A percentile compares a stretch with the other conserved stretches of the same genome.
Evolutionary conservation across 352 stramenopile genomes (phyloP).

Genomic region (Globisporangium perplexum): DNA sequence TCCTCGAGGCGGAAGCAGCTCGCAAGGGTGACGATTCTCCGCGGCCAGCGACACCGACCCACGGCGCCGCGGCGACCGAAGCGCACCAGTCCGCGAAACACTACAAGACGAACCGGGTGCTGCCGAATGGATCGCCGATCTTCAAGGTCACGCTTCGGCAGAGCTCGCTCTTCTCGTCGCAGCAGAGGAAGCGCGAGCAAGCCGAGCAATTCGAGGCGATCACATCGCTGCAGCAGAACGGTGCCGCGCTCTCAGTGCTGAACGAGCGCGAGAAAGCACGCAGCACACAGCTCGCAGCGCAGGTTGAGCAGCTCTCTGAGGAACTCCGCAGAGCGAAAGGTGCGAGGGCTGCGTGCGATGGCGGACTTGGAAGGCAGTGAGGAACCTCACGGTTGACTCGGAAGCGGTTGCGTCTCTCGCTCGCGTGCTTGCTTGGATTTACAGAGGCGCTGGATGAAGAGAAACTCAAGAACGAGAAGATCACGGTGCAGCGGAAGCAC

Average conservation of each 20-base stretch:
- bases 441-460: constrained; percentile 39
- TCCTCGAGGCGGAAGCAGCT: not conserved
- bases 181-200: constrained; percentile 19
- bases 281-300: constrained; percentile 28
- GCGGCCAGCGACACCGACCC: not conserved
- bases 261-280: constrained; percentile 48
- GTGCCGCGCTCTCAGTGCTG: constrained; percentile 27
- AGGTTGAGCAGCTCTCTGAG: constrained; percentile 25
- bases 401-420: no score
- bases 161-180: constrained; percentile 18
- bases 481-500: constrained; percentile 18
- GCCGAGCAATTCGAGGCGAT: constrained; percentile 24
- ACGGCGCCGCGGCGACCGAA: not conserved
- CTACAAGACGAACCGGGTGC: not conserved
- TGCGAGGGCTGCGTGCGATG: constrained; percentile 4
- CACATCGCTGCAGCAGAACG: constrained; percentile 40
- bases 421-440: no score
- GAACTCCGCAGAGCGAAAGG: constrained; percentile 34
- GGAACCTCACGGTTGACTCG: no score
- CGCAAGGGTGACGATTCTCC: constrained; percentile 7
- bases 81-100: not conserved
- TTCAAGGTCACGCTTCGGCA: constrained; percentile 6
- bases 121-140: not conserved
- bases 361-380: no score
- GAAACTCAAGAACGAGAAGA: constrained; percentile 48